Conservation (phyloP, 2,329 filamentous ascomycete genomes). For the Ambrosiella cleistominuta region DNA sequence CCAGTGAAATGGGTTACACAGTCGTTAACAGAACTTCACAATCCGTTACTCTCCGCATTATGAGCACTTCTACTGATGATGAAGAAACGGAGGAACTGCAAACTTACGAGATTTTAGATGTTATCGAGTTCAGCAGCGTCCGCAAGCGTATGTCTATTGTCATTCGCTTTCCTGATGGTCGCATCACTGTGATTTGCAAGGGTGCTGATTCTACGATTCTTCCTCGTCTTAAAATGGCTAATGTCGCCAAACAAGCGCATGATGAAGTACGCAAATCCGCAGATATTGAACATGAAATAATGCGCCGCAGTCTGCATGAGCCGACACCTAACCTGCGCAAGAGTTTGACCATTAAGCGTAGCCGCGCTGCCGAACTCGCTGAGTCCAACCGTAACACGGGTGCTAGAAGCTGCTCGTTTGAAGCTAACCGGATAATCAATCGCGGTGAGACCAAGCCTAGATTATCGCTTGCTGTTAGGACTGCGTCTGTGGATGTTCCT, state of each 20-base stretch:
- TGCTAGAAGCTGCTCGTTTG: conserved; percentile 28
- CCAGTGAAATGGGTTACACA: conserved; percentile 68
- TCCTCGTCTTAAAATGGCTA: conserved; percentile 54
- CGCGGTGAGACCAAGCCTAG: conserved; percentile 25
- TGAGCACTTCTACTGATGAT: conserved; percentile 15
- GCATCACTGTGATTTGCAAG: conserved; percentile 74
- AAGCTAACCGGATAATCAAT: conserved; percentile 23
- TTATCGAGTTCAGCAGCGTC: conserved; percentile 80
- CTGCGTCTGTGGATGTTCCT: conserved; percentile 29
- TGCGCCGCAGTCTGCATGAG: conserved; percentile 39
- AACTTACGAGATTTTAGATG: conserved; percentile 62
- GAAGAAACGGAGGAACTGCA: conserved; percentile 31
- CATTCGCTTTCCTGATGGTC: conserved; percentile 67
- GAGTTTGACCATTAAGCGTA: conserved; percentile 31
- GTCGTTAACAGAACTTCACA: conserved; percentile 57
- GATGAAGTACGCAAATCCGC: conserved; percentile 43
- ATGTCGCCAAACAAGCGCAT: conserved; percentile 61
- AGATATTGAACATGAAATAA: conserved; percentile 38
- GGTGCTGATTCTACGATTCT: conserved; percentile 75
- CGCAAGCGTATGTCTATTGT: conserved; percentile 84
- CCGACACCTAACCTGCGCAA: conserved; percentile 36
- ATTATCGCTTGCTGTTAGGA: conserved; percentile 23
- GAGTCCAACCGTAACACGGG: conserved; percentile 7
- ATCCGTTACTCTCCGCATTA: conserved; percentile 39
- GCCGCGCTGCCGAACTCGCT: conserved; percentile 7